phyloP scores from a whole-genome alignment of 2,329 filamentous ascomycete species.

The Trichoderma pleuroti region DNA sequence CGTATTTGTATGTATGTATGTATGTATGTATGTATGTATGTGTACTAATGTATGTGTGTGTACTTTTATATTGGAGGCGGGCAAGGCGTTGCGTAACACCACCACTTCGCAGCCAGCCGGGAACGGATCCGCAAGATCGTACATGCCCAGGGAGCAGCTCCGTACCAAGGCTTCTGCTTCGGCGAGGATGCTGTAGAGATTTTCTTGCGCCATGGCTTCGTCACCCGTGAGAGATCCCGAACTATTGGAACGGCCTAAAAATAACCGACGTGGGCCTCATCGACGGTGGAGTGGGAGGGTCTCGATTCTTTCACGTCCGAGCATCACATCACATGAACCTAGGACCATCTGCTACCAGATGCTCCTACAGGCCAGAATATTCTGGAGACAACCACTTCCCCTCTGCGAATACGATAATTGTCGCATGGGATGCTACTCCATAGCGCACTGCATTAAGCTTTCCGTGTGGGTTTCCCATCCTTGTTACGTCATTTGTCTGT shows the following conservation, averaged over 20 bases:
- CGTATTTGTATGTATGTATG: too few species aligned
- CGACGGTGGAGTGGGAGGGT: constrained; percentile 8
- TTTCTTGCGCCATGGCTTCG: constrained; percentile 10
- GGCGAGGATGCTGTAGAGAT: background rate
- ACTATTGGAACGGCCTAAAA: constrained; percentile 18
- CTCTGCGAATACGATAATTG: constrained; percentile 14
- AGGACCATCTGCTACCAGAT: background rate
- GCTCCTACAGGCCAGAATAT: constrained; percentile 3
- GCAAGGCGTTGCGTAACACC: constrained; percentile 1
- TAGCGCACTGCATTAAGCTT: constrained; percentile 10
- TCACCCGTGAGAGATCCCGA: constrained; percentile 2
- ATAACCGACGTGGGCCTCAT: constrained; percentile 16
- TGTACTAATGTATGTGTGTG: too few species aligned
- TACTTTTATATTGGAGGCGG: background rate
- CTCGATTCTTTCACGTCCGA: background rate
- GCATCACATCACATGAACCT: constrained; percentile 17
- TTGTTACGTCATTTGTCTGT: constrained; percentile 8
- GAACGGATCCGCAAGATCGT: background rate
- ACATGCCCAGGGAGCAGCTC: background rate
- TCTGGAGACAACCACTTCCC: constrained; percentile 3
- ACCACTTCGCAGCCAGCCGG: background rate
- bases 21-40: too few species aligned
- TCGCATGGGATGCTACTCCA: constrained; percentile 14
- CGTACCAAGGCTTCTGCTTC: background rate
- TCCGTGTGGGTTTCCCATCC: background rate